Evolutionary conservation across 2,329 filamentous ascomycete species (phyloP), one percentile per base, ranked within the genome.

Genomic region (Exutisphaerella laricina): DNA sequence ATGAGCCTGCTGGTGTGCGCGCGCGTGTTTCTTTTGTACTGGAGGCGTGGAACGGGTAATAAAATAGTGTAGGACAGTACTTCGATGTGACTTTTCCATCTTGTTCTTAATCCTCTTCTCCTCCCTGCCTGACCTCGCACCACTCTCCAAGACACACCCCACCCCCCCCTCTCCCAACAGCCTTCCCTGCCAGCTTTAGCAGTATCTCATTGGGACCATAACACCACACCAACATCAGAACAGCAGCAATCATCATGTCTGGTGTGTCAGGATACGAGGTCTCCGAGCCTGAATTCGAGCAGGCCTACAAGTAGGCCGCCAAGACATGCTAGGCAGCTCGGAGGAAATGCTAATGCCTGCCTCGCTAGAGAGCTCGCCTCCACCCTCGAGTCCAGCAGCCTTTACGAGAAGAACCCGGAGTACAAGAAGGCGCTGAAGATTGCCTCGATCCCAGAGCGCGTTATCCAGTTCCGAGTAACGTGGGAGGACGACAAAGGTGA

Each of bases 381-480:
- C 64, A 95, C 89, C 50, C 87, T 98, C 65, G 88, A 97, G 74
- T 82, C 89, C 77, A 92, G 85, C 70, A 81, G 82, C 51, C 84
- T 98, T 56, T 97, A 97, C 77, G 67, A 89, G 68, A 84, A 94
- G 74, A 81, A 94, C 73, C 92, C 90, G 58, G 88, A 96, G 70
- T 96, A 92, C 81, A 83, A 81, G 70, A 94, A 82, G 59, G 92
- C 90, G 46, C 84, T 97, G 58, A 76, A 85, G 64, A 82, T 98
- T 58, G 83, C 83, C 65, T 81, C 90, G 57, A 81, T 97, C 63
- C 92, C 92, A 44, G 92, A 98, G 79, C 88, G 92, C 55, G 70
- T 96, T 64, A 85, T 97, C 67, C 89, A 97, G 72, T 98, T 98
- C 83, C 84, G 92, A 58, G 88, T 98, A 45, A 81, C 86, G 64